Conservation (phyloP, 2,329 filamentous ascomycete species). For the Westerdykella sp. region DNA sequence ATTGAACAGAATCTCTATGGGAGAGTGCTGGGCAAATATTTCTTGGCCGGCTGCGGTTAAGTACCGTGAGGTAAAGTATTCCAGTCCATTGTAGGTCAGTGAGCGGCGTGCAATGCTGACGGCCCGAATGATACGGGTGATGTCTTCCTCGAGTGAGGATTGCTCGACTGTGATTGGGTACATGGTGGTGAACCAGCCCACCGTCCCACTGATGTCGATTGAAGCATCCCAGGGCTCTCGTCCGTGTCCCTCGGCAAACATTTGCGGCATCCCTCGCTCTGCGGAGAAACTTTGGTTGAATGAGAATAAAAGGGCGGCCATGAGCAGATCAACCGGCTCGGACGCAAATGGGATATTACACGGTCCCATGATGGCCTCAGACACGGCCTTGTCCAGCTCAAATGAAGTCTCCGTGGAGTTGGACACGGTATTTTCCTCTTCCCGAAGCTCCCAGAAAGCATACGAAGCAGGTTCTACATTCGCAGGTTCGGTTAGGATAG, state of each 20-base stretch:
- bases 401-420: too few species aligned
- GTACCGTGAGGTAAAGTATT: neutral
- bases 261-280: neutral
- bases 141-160: neutral
- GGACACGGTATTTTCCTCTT: too few species aligned
- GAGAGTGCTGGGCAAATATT: neutral
- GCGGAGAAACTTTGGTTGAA: slow-evolving; percentile 3
- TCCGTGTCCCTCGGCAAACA: slow-evolving; percentile 20
- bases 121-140: neutral
- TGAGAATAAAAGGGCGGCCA: slow-evolving; percentile 5
- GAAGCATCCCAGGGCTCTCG: slow-evolving; percentile 11
- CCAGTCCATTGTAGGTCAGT: neutral
- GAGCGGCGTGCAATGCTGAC: neutral
- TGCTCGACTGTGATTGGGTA: slow-evolving; percentile 2
- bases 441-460: too few species aligned
- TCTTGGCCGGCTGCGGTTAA: neutral
- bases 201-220: slow-evolving; percentile 13
- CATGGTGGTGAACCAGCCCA: slow-evolving; percentile 16
- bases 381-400: too few species aligned
- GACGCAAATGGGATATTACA: too few species aligned
- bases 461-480: too few species aligned
- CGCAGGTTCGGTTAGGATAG: too few species aligned
- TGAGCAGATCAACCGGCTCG: slow-evolving; percentile 3
- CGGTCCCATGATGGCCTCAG: too few species aligned
- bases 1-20: slow-evolving; percentile 9